Base-by-base conservation (phyloP, 352 stramenopile genomes). In the Phytophthora aleatoria region DNA sequence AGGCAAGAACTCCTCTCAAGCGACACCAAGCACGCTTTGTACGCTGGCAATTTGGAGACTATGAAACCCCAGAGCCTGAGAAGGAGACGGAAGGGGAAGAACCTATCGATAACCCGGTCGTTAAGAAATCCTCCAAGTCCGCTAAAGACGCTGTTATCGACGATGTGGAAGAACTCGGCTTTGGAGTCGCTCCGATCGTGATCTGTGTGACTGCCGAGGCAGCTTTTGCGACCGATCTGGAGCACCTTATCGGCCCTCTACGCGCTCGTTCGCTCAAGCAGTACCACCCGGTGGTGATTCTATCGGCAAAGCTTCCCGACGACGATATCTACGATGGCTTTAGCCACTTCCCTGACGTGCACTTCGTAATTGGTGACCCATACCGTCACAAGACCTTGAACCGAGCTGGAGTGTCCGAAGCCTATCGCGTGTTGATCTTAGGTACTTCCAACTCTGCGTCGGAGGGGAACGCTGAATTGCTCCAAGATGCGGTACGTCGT, bases 211-310 rank as follows among this genome's bases (percentile, higher is more conserved):
- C 89, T 24, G 83, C 81, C 0, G 49, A 76, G 3, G 77, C 62
- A 24, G 55, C 74, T 10, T 95, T 94, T 66, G 74, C 81, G 11
- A 81, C 87, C 56, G 79, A 94, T 43, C 67, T 94, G 15, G 85
- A 93, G 68, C 91, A 92, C 51, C 62, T 95, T 7, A 82, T 94
- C 47, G 81, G 82, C 0, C 87, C 87, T 5, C 57, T 95, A 20
- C 85, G 87, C 4, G 77, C 86, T 48, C 87, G 83, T 10, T 76
- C 82, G 2, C 66, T 95, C 9, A 86, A 87, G 16, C 67, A 78
- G 6, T 89, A 94, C 48, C 83, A 85, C 8, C 83, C 87, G 3
- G 77, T 95, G 28, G 66, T 95, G 43, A 79, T 95, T 50, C 58
- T 94, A 27, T 79, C 83, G 2, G 20, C 71, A 0, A 79, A 77